Evolutionary conservation across 345 rosid genomes (phyloP).

Genomic region (Melaleuca alternifolia): DNA sequence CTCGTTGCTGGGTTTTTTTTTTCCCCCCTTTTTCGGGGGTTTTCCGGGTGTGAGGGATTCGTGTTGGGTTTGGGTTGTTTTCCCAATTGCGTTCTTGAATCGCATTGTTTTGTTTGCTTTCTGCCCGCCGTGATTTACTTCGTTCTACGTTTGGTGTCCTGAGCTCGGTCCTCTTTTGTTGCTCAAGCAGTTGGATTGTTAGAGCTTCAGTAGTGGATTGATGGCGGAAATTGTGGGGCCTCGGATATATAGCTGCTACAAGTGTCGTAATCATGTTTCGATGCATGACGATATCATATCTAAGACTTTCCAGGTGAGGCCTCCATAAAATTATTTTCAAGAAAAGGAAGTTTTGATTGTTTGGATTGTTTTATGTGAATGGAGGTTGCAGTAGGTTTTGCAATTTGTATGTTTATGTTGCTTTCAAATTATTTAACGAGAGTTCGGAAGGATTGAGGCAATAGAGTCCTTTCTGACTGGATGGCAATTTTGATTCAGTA

Average conservation of each 20-base stretch:
- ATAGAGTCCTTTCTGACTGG: background rate
- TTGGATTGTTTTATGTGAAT: background rate
- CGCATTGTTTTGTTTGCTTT: background rate
- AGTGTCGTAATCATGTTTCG: slow-evolving; percentile 77
- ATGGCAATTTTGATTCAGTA: background rate
- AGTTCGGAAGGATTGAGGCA: background rate
- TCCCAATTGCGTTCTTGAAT: background rate
- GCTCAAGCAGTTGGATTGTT: background rate
- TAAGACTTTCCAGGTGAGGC: slow-evolving; percentile 82
- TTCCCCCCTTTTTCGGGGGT: background rate
- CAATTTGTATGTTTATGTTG: background rate
- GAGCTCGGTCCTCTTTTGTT: background rate
- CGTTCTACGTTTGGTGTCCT: background rate
- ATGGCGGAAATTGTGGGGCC: slow-evolving; percentile 77
- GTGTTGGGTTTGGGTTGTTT: background rate
- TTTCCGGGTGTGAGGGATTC: background rate
- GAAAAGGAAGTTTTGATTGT: background rate
- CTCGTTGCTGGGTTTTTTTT: background rate
- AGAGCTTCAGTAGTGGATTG: slow-evolving; percentile 1
- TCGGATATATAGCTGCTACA: slow-evolving; percentile 74
- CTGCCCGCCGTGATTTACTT: background rate
- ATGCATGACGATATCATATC: slow-evolving; percentile 88
- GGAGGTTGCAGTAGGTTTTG: background rate
- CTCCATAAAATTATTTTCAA: slow-evolving; percentile 3
- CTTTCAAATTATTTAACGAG: background rate